Evolutionary conservation across 352 stramenopile species (phyloP), one percentile per base, ranked within the genome.

Genomic region (Globisporangium megalacanthum): DNA sequence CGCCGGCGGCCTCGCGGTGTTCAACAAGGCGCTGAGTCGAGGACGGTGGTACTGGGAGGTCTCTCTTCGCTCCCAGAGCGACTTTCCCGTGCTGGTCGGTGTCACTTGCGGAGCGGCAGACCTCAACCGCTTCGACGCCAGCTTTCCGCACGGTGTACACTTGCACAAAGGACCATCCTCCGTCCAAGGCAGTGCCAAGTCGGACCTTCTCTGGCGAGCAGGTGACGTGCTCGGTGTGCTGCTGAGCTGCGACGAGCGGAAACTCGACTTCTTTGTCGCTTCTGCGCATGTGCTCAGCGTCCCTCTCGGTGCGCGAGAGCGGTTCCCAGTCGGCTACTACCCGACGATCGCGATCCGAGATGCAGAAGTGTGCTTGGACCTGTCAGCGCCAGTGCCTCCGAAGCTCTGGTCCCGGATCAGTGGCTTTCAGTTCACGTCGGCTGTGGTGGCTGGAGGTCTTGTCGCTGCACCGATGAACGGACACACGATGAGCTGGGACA

Each of bases 41-140:
- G 86, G 86, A 1, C 71, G 70, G 45, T 95, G 86, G 86, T 95
- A 89, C 64, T 95, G 83, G 81, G 77, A 95, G 50, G 66, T 93
- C 0, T 80, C 72, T 7, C 68, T 89, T 35, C 65, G 72, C 42
- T 44, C 62, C 10, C 60, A 91, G 68, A 64, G 60, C 50, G 69
- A 79, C 35, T 70, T 53, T 17, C 77, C 86, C 22, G 69, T 95
- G 3, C 92, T 91, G 77, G 67, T 95, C 31, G 86, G 86, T 13
- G 62, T 93, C 15, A 74, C 68, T 1, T 66, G 64, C 44, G 77
- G 74, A 22, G 64, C 64, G 22, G 66, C 69, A 25, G 85, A 95
- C 60, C 61, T 95, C 14, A 93, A 93, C 54, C 46, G 46, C 33
- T 49, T 62, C 50, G 64, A 37, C n/a, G 52, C 56, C 14, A 22